Evolutionary conservation across 805 yeast genomes (phyloP), one percentile per base, ranked within the genome.

Genomic region (Zygosaccharomyces kombuchaensis): DNA sequence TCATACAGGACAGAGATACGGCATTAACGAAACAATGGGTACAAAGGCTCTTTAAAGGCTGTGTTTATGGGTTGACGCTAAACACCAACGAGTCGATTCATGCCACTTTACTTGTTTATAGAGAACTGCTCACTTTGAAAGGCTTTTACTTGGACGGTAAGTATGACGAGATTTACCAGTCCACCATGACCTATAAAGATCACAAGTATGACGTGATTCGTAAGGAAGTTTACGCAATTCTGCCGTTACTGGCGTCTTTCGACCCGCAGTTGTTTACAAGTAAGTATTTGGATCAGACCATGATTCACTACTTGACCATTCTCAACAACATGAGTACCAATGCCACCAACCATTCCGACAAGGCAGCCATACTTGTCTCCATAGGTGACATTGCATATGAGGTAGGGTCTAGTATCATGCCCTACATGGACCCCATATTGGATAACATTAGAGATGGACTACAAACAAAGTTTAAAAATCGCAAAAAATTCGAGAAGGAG

Each of bases 401-500:
- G 56, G 93, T 90, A 1, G 82, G 87, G 16, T 81, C 87, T 46
- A 87, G 84, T 55, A 85, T 93, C 71, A 84, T 89, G 3, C 86
- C 93, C 1, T 91, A 90, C 58, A 70, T 91, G 36, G 96, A 89
- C 60, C 88, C 90, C 1, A 83, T 91, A n/a, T 67, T 91, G 40
- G 89, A 84, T 43, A 87, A 82, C 53, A 79, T 90, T 16, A 73
- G 89, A 57, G 96, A 89, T 47, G 90, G 93, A 0, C 70, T 91
- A 22, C 73, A 78, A 26, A 55, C 68, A 0, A 70, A 66, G 45
- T 65, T 66, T 13, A 78, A 80, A 51, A 65, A 73, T 2, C 74
- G 90, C 47, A 83, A 80, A 58, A 89, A 84, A 40, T 80, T 84
- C 36, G 95, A 87, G 53, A 84, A 87, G 0, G 89, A 96, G 1